Base-by-base conservation (phyloP, 495 filamentous ascomycete species). In the Penicillium ucsense region DNA sequence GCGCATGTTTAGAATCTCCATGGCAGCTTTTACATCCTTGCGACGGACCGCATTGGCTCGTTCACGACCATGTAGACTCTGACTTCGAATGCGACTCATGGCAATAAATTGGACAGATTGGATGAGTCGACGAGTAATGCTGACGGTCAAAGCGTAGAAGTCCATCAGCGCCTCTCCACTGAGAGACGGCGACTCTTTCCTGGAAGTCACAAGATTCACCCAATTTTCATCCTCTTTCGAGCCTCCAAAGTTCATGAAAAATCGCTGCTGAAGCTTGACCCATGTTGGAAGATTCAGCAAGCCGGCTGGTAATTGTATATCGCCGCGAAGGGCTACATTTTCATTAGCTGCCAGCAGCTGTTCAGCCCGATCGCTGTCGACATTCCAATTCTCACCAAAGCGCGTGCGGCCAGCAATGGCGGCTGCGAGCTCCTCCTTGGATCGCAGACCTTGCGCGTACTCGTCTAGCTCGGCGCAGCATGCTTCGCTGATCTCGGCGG, bases 171-270 rank as follows among this genome's bases (percentile, higher is more conserved):
- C 82, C 76, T 86, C 51, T 63, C 73, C 54, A 70, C 75, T 67
- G 10, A 95, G 78, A 0, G 84, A 76, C 0, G 89, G 88, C 3
- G 51, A 60, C 29, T 85, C 76, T 3, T 61, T 65, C 40, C 57
- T 48, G 20, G 64, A 62, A 28, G 43, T 34, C 6, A 66, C 67
- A 5, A 84, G 43, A 45, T 66, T 65, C 10, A 57, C 66, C 86
- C 86, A 94, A 54, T 88, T 88, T 41, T 81, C 72, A 35, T 83
- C 77, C 20, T 65, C 59, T 36, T 58, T 49, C 39, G 58, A 47
- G 33, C 75, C 65, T 3, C 70, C 65, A 4, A 77, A 74, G 60
- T 92, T 91, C 89, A 95, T 94, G 56, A 94, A 92, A 2, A 91
- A 35, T 4, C 70, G 68, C 27, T 72, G 67, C 0, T 86, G 84